Conservation (phyloP, 768 basidiomycete genomes). For the Tremella fuciformis region DNA sequence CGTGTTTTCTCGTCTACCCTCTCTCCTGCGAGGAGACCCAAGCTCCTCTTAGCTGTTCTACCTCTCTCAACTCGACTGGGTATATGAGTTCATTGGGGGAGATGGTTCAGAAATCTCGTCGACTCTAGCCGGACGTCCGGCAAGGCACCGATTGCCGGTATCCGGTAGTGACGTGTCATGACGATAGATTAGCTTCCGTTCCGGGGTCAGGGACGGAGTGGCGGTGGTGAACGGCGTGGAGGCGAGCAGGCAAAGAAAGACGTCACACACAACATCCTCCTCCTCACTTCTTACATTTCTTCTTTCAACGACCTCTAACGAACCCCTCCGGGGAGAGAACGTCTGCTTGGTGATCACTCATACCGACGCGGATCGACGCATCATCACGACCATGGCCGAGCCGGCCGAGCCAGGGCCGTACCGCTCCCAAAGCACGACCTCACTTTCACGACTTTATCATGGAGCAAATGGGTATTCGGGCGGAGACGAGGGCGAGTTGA, state of each 20-base stretch:
- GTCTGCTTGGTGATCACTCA: no score
- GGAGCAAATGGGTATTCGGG: constrained; percentile 58
- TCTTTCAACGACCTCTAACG: neutral
- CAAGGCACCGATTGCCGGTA: no score
- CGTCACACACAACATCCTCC: neutral
- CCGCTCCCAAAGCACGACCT: constrained; percentile 47
- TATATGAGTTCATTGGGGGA: no score
- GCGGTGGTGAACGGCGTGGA: neutral
- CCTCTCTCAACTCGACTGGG: neutral
- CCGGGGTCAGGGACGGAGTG: constrained; percentile 2
- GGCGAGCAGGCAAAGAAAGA: neutral
- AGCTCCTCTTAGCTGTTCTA: neutral
- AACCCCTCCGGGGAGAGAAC: neutral
- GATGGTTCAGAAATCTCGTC: no score
- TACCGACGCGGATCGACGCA: neutral
- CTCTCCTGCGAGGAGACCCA: neutral
- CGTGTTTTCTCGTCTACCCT: no score
- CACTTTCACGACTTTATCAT: constrained; percentile 45
- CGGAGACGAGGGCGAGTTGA: constrained; percentile 67
- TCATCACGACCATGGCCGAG: constrained; percentile 19
- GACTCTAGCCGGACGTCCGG: no score
- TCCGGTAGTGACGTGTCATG: no score
- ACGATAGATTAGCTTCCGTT: no score
- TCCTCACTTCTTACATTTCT: neutral
- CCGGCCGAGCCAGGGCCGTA: constrained; percentile 27